Evolutionary conservation across 208 protist genomes (phyloP), one percentile per base, ranked within the genome.

Genomic region (Leishmania major): DNA sequence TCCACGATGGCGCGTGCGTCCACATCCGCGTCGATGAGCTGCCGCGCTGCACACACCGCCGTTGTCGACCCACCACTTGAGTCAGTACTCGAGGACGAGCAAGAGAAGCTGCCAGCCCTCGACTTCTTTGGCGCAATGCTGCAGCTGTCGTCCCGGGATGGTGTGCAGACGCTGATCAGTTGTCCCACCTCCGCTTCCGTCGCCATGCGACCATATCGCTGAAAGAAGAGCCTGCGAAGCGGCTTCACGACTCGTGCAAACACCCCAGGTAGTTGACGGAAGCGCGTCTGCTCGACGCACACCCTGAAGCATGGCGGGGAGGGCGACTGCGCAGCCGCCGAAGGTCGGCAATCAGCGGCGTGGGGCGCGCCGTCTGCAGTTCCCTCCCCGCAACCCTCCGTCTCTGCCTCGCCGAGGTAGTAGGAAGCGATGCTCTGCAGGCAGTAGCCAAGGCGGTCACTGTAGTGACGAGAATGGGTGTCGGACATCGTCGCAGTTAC

Each of bases 181-280:
- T 73, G 53, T 22, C 91, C 88, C 40, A 93, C 83, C 81, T 96
- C 93, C 53, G n/a, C 69, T 10, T 81, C 71, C 1, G 81, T 92
- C 28, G 92, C 92, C 80, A 91, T 90, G 60, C 91, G 90, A n/a
- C 77, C 67, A 78, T 92, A 67, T n/a, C 19, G 10, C 3, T 79
- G 53, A 76, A 90, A 96, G 80, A 93, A 95, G 22, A 73, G 76
- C 3, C 90, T 81, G 22, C 93, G 88, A 77, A 92, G 82, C 60
- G 82, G 78, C 84, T 96, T 96, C 8, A 93, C 71, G 8, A 80
- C 77, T 17, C 75, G 82, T 37, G 90, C 84, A 40, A 92, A 80
- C 7, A 93, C 77, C 1, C 85, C 77, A 11, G 93, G 93, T 28
- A 95, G 75, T 17, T 88, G 82, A 31, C 72, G 59, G 45, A 83